phyloP scores from a whole-genome alignment of 805 yeast species.

The Cyberlindnera nakhonratchasimensis region DNA sequence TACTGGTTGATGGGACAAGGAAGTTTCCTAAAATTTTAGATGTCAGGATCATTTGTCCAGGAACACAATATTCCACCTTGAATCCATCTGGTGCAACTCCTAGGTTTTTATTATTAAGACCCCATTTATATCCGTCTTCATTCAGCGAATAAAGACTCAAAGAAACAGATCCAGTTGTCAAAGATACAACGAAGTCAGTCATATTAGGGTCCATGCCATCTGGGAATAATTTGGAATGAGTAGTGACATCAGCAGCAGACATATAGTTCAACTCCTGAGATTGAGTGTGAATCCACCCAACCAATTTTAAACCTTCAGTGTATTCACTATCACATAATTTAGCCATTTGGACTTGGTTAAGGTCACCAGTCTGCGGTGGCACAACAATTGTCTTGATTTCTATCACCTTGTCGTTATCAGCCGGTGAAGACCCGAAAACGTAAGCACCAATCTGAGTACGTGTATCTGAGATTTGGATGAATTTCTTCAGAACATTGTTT shows the following conservation, averaged over 20 bases:
- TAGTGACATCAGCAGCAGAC: constrained; percentile 67
- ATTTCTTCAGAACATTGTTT: constrained; percentile 69
- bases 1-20: constrained; percentile 74
- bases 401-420: constrained; percentile 66
- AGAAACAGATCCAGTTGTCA: constrained; percentile 82
- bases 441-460: constrained; percentile 80
- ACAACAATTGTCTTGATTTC: constrained; percentile 73
- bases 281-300: constrained; percentile 96
- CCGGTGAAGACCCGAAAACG: constrained; percentile 76
- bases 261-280: constrained; percentile 59
- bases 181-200: constrained; percentile 61
- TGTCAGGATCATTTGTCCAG: constrained; percentile 69
- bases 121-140: constrained; percentile 78
- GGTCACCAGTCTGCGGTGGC: constrained; percentile 85
- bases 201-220: constrained; percentile 35
- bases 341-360: constrained; percentile 43
- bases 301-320: constrained; percentile 60
- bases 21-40: constrained; percentile 78
- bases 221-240: constrained; percentile 41
- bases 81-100: constrained; percentile 63
- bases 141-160: constrained; percentile 61
- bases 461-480: constrained; percentile 76
- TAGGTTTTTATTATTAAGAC: constrained; percentile 53
- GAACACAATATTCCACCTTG: constrained; percentile 52
- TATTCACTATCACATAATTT: constrained; percentile 43